Base-by-base conservation (phyloP, 1,284 basidiomycete species). In the Puccinia novopanici region DNA sequence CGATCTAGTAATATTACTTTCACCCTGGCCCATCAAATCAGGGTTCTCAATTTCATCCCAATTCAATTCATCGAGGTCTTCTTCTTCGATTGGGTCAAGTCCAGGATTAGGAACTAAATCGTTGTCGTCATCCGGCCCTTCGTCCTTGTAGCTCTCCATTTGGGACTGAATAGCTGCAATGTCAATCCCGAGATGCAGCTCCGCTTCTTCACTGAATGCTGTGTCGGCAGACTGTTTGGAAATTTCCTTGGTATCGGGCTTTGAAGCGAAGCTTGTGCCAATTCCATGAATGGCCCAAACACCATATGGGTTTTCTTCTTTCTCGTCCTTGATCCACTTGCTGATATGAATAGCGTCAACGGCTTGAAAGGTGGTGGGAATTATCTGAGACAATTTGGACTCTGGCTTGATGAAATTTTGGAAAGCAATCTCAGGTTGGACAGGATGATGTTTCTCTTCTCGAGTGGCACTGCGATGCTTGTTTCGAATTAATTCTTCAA, bases 101-200 rank as follows among this genome's bases (percentile, higher is more conserved):
- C 83, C 83, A 0, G 82, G 45, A 52, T 73, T 50, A 30, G n/a
- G 30, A 55, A 78, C 84, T 85, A 86, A n/a, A 84, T 83, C 30
- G 83, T 83, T 82, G 84, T 84, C 52, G 86, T 82, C 81, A 85
- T 85, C 72, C 80, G 84, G 85, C 84, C 84, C 22, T 87, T 84
- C 82, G 84, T 83, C 22, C 83, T 83, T 37, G 83, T 81, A 83
- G 42, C 83, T 84, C 81, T 77, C 78, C 73, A 82, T 77, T 71
- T 67, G 55, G 30, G 73, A 72, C 68, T 80, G 48, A 50, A 81
- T 63, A 34, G 54, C 77, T 82, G 81, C 61, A 50, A 75, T 63
- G 70, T 83, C 82, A 15, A 82, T 81, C 55, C 80, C 82, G 54
- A 65, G n/a, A 6, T 81, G 74, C 27, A 82, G 57, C 19, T 75